Evolutionary conservation across 192 early-diverging fungal genomes (phyloP), one percentile per base, ranked within the genome.

Genomic region (Borealophlyctis nickersoniae): DNA sequence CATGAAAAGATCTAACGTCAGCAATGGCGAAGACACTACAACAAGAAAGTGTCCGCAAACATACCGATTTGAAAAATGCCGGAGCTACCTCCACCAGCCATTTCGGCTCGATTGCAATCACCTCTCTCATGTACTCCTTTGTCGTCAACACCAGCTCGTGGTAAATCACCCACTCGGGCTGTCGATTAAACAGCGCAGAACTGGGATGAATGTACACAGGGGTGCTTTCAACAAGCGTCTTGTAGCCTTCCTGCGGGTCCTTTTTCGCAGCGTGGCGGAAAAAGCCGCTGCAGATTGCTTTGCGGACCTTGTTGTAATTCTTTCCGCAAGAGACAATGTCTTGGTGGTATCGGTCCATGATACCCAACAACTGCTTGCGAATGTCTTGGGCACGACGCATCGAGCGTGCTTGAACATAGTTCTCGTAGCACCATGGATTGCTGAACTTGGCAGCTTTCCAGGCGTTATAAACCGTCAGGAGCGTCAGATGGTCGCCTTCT

Each of bases 211-310:
- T 94, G 67, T 92, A 94, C 33, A 97, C 95, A 2, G 94, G 94
- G 14, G 97, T 98, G 9, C 95, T 93, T 77, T 99, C 97, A 0
- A 96, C 82, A 23, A 99, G 79, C 19, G 97, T 99, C 74, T 99
- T 99, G 76, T 99, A 99, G 2, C 97, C 95, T 75, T 98, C 97
- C 74, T 95, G 92, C 2, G 95, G 93, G 73, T 99, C 97, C 64
- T 97, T 97, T 70, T 99, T 98, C 60, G 97, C 97, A 0, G 93
- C 89, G 67, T 99, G 88, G 24, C 93, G 83, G 79, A 99, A 99
- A 68, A 89, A 93, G 19, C 97, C 97, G 22, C 89, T 91, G 49
- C 90, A 91, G 26, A 99, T 84, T 0, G 95, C 92, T 35, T 86
- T 82, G 32, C 91, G 84, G 2, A 98, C 95, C 58, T 93, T 94